Conservation (phyloP, 495 filamentous ascomycete species). For the Podospora conica region DNA sequence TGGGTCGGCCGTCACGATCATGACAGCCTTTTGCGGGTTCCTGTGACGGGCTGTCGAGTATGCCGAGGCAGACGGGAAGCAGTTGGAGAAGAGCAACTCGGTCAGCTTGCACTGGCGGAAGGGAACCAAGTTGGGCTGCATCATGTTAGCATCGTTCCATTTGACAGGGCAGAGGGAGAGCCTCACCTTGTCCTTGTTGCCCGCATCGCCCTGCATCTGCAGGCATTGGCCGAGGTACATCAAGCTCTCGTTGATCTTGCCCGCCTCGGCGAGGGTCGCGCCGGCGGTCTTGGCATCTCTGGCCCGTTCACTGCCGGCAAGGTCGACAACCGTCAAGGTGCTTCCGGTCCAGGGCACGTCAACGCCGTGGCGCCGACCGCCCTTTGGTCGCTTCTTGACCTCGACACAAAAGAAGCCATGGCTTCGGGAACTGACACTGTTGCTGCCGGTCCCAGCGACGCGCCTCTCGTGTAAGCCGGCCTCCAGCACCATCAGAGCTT, state of each 20-base stretch:
- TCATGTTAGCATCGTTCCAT: constrained; percentile 19
- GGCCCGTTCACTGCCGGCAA: constrained; percentile 91
- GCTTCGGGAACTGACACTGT: constrained; percentile 80
- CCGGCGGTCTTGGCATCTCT: constrained; percentile 90
- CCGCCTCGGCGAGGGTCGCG: constrained; percentile 86
- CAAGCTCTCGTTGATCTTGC: constrained; percentile 94
- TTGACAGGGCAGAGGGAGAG: background rate
- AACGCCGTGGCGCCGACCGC: constrained; percentile 34
- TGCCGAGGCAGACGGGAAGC: constrained; percentile 63
- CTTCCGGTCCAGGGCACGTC: constrained; percentile 67
- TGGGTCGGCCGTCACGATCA: constrained; percentile 96
- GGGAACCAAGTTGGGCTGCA: constrained; percentile 71
- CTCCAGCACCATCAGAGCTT: constrained; percentile 87
- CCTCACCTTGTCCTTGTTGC: constrained; percentile 65
- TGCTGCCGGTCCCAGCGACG: constrained; percentile 84
- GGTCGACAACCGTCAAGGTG: constrained; percentile 82
- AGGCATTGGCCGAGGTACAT: constrained; percentile 98
- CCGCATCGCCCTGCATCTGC: constrained; percentile 84
- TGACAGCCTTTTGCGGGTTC: constrained; percentile 77
- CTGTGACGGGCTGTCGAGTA: constrained; percentile 36
- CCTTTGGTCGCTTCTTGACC: constrained; percentile 70
- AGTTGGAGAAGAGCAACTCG: constrained; percentile 93
- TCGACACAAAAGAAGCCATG: constrained; percentile 97
- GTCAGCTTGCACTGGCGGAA: constrained; percentile 97
- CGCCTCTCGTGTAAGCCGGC: constrained; percentile 80